Percentiles rank a stretch among this genome's conserved stretches.
phyloP scores from a whole-genome alignment of 805 yeast genomes.

The Spathaspora passalidarum region DNA sequence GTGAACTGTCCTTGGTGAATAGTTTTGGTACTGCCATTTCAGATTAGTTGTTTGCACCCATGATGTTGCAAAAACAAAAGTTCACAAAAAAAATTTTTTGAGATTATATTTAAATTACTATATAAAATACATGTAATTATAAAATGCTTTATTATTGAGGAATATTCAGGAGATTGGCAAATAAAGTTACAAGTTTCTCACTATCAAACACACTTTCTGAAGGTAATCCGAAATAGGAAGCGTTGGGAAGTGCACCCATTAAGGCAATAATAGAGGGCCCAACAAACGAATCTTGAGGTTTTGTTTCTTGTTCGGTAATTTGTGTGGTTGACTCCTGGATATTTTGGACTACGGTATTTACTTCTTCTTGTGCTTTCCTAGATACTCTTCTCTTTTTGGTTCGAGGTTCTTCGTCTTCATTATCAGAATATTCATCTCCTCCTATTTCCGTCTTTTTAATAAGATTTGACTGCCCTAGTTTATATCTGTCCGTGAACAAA shows the following conservation, averaged over 20 bases:
- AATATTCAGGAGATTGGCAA: slow-evolving; percentile 28
- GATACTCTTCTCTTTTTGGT: slow-evolving; percentile 14
- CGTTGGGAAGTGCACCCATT: slow-evolving; percentile 58
- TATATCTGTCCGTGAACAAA: slow-evolving; percentile 38
- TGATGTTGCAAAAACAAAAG: not conserved
- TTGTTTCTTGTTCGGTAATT: slow-evolving; percentile 6
- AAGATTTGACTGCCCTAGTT: slow-evolving; percentile 33
- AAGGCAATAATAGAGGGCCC: slow-evolving; percentile 39
- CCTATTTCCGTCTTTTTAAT: slow-evolving; percentile 37
- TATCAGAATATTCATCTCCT: slow-evolving; percentile 14
- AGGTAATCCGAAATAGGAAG: slow-evolving; percentile 48
- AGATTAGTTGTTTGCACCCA: slow-evolving; percentile 8
- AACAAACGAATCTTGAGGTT: slow-evolving; percentile 23
- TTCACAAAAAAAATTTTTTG: not conserved
- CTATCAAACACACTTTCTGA: slow-evolving; percentile 54
- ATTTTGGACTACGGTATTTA: slow-evolving; percentile 8
- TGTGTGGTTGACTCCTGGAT: slow-evolving; percentile 15
- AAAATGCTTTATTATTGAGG: too few species aligned
- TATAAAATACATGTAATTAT: not conserved
- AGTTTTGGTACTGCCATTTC: slow-evolving; percentile 1
- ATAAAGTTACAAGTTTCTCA: slow-evolving; percentile 46
- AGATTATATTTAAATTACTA: slow-evolving; percentile 1
- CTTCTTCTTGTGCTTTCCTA: slow-evolving; percentile 3
- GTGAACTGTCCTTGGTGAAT: slow-evolving; percentile 4
- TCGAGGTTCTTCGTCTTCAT: slow-evolving; percentile 12